Evolutionary conservation across 495 filamentous ascomycete genomes (phyloP).

Genomic region (Arthonia radiata): DNA sequence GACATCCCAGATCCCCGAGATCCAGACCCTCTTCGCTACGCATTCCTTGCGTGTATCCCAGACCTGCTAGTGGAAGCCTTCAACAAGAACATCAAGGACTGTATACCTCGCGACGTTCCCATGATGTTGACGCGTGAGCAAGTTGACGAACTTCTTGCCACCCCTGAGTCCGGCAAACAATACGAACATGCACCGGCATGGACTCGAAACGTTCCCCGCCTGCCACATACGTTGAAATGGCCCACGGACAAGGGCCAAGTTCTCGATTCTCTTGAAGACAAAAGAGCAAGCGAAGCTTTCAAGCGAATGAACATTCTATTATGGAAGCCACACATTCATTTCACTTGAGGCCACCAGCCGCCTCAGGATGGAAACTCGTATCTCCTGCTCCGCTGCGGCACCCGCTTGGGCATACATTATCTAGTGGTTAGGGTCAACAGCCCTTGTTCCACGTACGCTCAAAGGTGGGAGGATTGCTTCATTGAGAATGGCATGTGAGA

Average conservation of each 20-base stretch:
- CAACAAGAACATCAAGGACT: slow-evolving; percentile 7
- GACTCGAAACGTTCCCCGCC: slow-evolving; percentile 5
- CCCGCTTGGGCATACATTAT: no score
- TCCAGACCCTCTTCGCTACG: slow-evolving; percentile 15
- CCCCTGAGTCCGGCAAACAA: slow-evolving; percentile 2
- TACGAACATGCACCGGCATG: slow-evolving; percentile 8
- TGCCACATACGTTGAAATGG: slow-evolving; percentile 6
- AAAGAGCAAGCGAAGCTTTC: slow-evolving; percentile 3
- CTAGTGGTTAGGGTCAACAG: no score
- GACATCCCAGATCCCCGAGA: slow-evolving; percentile 16
- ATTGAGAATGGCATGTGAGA: no score
- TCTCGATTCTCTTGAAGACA: slow-evolving; percentile 1
- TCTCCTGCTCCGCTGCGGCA: no score
- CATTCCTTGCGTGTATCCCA: slow-evolving; percentile 15
- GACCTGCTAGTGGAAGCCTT: slow-evolving; percentile 8
- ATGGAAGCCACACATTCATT: slow-evolving; percentile 7
- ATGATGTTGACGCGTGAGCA: slow-evolving; percentile 7
- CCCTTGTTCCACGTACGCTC: no score
- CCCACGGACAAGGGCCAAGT: slow-evolving; percentile 1
- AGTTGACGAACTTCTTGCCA: slow-evolving; percentile 4
- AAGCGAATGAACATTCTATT: slow-evolving; percentile 7
- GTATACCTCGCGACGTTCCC: slow-evolving; percentile 6
- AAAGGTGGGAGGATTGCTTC: no score
- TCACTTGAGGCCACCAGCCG: slow-evolving; percentile 5
- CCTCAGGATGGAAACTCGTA: no score